Conservation (phyloP, 768 basidiomycete species). For the Calvatia gigantea region DNA sequence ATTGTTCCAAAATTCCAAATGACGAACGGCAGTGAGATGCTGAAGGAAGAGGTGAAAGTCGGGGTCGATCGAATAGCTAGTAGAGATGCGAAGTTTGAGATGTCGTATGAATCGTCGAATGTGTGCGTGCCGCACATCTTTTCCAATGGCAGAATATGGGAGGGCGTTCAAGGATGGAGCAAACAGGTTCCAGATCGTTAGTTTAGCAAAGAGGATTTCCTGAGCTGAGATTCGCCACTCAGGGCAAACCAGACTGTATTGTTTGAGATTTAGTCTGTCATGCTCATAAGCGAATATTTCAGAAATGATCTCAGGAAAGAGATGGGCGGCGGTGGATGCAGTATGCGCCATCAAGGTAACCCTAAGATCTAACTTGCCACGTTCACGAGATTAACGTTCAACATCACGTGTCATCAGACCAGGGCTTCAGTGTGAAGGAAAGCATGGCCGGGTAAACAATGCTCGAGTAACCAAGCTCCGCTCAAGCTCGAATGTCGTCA, state of each 20-base stretch:
- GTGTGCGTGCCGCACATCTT: not conserved
- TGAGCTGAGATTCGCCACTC: not conserved
- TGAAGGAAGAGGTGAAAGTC: not conserved
- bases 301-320: not conserved
- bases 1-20: not conserved
- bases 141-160: not conserved
- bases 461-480: too few relatives aligned
- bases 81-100: not conserved
- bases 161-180: not conserved
- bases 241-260: not conserved
- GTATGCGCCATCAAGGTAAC: not conserved
- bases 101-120: not conserved
- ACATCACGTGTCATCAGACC: too few relatives aligned
- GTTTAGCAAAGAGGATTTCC: not conserved
- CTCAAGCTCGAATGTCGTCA: too few relatives aligned
- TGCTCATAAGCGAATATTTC: not conserved
- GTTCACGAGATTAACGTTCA: too few relatives aligned
- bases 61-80: not conserved
- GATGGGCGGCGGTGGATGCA: not conserved
- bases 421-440: too few relatives aligned
- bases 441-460: too few relatives aligned
- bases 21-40: not conserved
- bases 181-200: not conserved
- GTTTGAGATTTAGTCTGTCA: not conserved
- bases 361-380: too few relatives aligned